Conservation (phyloP, 805 yeast species). For the Pichia heedii region DNA sequence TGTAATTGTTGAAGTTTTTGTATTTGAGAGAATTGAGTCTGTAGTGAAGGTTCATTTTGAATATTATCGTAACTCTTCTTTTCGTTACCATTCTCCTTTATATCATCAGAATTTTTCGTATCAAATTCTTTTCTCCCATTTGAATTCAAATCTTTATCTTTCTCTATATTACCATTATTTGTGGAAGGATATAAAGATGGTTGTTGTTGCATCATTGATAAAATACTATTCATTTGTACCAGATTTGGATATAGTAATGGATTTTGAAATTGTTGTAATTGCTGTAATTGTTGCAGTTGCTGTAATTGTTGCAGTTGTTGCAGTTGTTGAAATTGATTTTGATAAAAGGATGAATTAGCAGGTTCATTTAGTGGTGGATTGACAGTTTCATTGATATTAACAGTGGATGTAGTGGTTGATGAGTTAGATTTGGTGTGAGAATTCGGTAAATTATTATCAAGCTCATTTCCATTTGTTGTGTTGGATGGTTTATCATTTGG, state of each 20-base stretch:
- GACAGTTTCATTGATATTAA: neutral
- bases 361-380: no score
- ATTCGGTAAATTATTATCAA: no score
- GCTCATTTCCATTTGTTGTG: no score
- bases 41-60: neutral
- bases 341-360: neutral
- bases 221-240: neutral
- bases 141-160: no score
- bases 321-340: constrained; percentile 5
- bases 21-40: neutral
- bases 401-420: neutral
- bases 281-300: constrained; percentile 5
- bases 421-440: no score
- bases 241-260: neutral
- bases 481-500: no score
- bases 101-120: no score
- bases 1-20: constrained; percentile 1
- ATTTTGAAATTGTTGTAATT: neutral
- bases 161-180: no score
- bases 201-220: neutral
- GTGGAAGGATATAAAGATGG: neutral
- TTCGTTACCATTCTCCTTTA: no score
- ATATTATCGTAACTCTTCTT: no score
- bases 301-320: constrained; percentile 5
- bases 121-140: no score